phyloP scores from a whole-genome alignment of 495 filamentous ascomycete genomes.

The Tuber indicum region DNA sequence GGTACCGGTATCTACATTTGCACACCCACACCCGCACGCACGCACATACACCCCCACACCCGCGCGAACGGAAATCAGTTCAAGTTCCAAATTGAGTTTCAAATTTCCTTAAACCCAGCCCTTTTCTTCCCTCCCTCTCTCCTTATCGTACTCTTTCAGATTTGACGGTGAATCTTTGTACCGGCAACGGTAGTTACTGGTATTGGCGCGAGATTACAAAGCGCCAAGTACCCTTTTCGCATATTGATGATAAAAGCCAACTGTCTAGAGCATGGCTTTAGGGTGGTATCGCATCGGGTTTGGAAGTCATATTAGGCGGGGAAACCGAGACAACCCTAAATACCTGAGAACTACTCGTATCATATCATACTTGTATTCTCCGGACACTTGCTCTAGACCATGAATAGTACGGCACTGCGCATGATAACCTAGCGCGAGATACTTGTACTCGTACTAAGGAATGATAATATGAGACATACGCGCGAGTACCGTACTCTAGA shows the following conservation, averaged over 20 bases:
- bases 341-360: neutral
- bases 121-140: neutral
- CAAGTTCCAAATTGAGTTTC: neutral
- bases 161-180: neutral
- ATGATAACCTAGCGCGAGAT: neutral
- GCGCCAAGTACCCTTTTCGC: neutral
- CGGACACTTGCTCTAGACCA: neutral
- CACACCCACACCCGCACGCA: neutral
- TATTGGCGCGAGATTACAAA: neutral
- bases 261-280: neutral
- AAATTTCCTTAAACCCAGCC: conserved; percentile 2
- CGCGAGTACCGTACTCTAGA: too few species aligned
- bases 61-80: conserved; percentile 2
- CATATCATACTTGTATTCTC: neutral
- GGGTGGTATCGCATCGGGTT: neutral
- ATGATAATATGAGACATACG: neutral
- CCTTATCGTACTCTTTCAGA: neutral
- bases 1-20: neutral
- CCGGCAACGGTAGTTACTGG: conserved; percentile 1
- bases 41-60: neutral
- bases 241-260: neutral
- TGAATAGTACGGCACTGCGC: neutral
- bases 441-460: too few species aligned
- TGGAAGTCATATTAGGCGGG: neutral
- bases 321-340: neutral